Evolutionary conservation across 129 eudicot species (phyloP).

Genomic region (Artemisia annua): DNA sequence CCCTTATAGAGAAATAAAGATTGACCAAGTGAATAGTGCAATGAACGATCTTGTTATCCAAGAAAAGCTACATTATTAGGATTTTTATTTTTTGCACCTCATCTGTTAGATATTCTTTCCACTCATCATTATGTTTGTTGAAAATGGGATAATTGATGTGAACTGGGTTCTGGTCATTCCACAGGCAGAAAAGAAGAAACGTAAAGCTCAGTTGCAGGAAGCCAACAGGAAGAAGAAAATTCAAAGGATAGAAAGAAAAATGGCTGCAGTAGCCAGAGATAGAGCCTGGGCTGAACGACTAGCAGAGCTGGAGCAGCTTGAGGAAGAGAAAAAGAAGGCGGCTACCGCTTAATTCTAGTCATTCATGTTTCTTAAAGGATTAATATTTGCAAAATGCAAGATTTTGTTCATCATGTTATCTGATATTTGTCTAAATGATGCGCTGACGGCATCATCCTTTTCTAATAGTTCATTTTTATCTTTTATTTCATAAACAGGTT

Average conservation of each 20-base stretch:
- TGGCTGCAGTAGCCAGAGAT: constrained; percentile 98
- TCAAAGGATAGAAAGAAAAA: constrained; percentile 75
- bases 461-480: background rate
- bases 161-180: constrained; percentile 12
- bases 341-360: constrained; percentile 33
- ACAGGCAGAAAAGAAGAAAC: constrained; percentile 83
- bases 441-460: background rate
- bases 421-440: background rate
- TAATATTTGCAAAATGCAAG: background rate
- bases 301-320: constrained; percentile 62
- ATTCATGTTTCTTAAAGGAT: background rate
- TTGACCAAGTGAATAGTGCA: too few species aligned
- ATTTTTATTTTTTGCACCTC: too few species aligned
- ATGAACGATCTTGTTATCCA: too few species aligned
- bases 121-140: background rate
- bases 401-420: background rate
- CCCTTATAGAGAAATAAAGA: too few species aligned
- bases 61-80: too few species aligned
- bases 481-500: background rate
- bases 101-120: too few species aligned
- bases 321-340: constrained; percentile 59
- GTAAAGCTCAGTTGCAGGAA: constrained; percentile 70
- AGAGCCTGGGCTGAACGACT: constrained; percentile 90
- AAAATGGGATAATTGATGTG: background rate
- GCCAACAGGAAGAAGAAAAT: constrained; percentile 70